Percentiles rank a stretch among this genome's conserved stretches.
phyloP scores from a whole-genome alignment of 192 early-diverging fungal genomes.

The Coemansia umbellata region DNA sequence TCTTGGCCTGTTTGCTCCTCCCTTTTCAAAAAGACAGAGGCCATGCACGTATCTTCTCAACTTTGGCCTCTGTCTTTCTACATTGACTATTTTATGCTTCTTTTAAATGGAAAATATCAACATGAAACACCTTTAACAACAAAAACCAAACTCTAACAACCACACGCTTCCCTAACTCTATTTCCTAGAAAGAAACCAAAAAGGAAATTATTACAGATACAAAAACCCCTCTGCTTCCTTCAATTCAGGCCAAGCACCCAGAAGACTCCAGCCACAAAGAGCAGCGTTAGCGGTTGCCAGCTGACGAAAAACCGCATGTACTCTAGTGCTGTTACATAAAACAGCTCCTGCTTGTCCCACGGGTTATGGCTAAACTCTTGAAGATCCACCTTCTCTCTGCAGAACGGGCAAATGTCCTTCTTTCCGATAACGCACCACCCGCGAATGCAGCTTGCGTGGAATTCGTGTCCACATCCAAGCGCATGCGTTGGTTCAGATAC shows the following conservation, averaged over 20 bases:
- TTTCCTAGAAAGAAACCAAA: no score
- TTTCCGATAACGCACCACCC: slow-evolving; percentile 55
- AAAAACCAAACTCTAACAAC: no score
- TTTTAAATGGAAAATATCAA: no score
- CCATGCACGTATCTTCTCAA: no score
- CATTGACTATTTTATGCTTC: no score
- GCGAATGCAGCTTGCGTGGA: slow-evolving; percentile 52
- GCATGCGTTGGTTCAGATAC: slow-evolving; percentile 31
- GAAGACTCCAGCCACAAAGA: slow-evolving; percentile 29
- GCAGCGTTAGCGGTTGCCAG: slow-evolving; percentile 47
- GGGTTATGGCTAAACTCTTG: slow-evolving; percentile 37
- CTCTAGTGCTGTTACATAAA: slow-evolving; percentile 47
- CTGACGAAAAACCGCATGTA: slow-evolving; percentile 52
- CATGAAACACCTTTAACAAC: no score
- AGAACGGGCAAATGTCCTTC: slow-evolving; percentile 50
- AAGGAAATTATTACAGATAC: not conserved
- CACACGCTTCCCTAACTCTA: no score
- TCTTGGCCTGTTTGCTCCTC: no score
- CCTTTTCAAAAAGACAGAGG: no score
- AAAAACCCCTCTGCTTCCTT: not conserved
- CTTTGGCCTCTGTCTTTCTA: no score
- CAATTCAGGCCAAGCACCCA: slow-evolving; percentile 40
- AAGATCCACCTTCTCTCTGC: slow-evolving; percentile 51
- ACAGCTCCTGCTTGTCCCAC: slow-evolving; percentile 53
- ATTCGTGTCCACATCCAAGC: slow-evolving; percentile 42